Evolutionary conservation across 2,329 filamentous ascomycete genomes (phyloP).

Genomic region (Aspergillus tamarii): DNA sequence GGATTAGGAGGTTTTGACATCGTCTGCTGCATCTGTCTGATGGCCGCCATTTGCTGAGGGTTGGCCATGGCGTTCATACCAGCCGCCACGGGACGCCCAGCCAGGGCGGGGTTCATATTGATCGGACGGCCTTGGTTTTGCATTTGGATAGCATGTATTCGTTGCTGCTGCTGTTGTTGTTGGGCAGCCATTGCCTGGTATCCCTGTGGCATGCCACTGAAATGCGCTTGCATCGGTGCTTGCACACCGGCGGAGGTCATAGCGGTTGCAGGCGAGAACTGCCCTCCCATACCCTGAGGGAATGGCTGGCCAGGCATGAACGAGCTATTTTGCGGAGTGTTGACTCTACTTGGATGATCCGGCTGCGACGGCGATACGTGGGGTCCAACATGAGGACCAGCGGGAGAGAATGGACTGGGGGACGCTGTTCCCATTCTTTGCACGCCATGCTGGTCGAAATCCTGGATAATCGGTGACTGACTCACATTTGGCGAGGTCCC

Average conservation of each 20-base stretch:
- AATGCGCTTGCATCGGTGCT: slow-evolving; percentile 50
- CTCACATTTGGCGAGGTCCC: slow-evolving; percentile 82
- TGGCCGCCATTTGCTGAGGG: slow-evolving; percentile 45
- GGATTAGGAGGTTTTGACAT: slow-evolving; percentile 51
- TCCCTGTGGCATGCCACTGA: slow-evolving; percentile 55
- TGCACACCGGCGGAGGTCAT: slow-evolving; percentile 46
- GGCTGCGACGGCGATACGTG: slow-evolving; percentile 78
- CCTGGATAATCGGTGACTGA: slow-evolving; percentile 89
- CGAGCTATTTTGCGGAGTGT: slow-evolving; percentile 73
- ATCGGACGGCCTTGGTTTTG: slow-evolving; percentile 74
- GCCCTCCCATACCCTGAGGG: slow-evolving; percentile 42
- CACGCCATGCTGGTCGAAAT: slow-evolving; percentile 65
- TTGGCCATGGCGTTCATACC: slow-evolving; percentile 45
- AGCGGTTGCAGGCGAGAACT: slow-evolving; percentile 45
- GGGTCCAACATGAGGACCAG: slow-evolving; percentile 69
- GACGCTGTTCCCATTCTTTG: slow-evolving; percentile 89
- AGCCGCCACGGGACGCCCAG: slow-evolving; percentile 36
- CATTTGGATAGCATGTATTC: slow-evolving; percentile 79
- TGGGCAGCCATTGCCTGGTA: slow-evolving; percentile 70
- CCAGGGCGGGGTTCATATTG: slow-evolving; percentile 44
- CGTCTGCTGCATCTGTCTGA: slow-evolving; percentile 55
- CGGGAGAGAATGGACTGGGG: slow-evolving; percentile 85
- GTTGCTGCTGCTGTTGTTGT: slow-evolving; percentile 63
- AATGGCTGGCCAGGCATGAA: slow-evolving; percentile 60
- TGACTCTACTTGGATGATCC: slow-evolving; percentile 67